A percentile compares a stretch with the other conserved stretches of the same genome.
Evolutionary conservation across 1,284 basidiomycete genomes (phyloP).

Genomic region (Garcileccinum viscosum): DNA sequence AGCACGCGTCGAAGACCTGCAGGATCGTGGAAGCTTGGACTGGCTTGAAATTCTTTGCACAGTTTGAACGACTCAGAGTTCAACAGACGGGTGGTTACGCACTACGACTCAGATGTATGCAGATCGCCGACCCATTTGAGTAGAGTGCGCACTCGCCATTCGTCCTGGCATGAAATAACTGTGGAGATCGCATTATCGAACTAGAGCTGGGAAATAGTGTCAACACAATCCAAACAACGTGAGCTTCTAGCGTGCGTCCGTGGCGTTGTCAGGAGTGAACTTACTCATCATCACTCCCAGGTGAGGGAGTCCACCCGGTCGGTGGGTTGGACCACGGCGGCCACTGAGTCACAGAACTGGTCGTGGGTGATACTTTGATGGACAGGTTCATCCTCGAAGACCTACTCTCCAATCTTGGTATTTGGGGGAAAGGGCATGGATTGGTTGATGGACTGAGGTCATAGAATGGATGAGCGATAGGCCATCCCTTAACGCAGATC

Average conservation of each 20-base stretch:
- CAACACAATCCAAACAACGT: neutral
- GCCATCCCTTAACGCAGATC: neutral
- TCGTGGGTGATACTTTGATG: neutral
- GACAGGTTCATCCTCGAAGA: neutral
- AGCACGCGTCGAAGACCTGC: neutral
- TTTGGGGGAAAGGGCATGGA: no score
- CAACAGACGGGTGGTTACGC: neutral
- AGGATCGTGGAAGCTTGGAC: neutral
- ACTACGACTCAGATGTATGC: neutral
- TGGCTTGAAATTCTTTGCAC: neutral
- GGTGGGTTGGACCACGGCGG: conserved; percentile 1
- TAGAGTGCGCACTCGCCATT: neutral
- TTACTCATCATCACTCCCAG: neutral
- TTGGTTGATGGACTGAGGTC: neutral
- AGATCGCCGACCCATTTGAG: neutral
- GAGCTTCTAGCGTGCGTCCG: neutral
- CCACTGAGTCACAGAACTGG: neutral
- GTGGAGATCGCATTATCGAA: neutral
- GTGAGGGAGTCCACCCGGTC: neutral
- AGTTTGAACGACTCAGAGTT: neutral
- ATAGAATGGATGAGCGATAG: neutral
- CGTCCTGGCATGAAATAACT: neutral
- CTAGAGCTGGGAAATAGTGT: neutral
- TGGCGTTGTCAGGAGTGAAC: neutral
- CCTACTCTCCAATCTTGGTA: neutral